Evolutionary conservation across 192 early-diverging fungal genomes (phyloP).

Genomic region (Coemansia sp.): DNA sequence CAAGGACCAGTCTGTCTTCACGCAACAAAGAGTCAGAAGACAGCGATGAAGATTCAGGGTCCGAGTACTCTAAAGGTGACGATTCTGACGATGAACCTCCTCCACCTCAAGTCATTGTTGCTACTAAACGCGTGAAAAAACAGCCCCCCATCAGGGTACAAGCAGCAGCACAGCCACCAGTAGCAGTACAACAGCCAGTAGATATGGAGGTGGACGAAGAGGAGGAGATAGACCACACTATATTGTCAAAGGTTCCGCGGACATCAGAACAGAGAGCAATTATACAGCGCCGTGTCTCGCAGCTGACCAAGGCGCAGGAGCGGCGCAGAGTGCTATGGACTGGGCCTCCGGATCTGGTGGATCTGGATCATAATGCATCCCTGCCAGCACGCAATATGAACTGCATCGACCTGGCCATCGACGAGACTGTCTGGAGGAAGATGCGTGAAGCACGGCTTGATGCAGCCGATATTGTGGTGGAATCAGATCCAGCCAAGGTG

Average conservation of each 20-base stretch:
- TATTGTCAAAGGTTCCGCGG: background rate
- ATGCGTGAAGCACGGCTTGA: conserved; percentile 15
- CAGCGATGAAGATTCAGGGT: background rate
- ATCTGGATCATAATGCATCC: background rate
- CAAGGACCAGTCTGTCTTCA: background rate
- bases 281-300: background rate
- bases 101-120: background rate
- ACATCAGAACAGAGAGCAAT: background rate
- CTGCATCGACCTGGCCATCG: conserved; percentile 32
- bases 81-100: background rate
- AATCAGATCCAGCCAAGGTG: background rate
- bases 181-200: background rate
- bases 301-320: background rate
- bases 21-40: background rate
- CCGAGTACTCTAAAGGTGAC: background rate
- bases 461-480: conserved; percentile 1
- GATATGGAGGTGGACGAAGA: background rate
- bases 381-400: conserved; percentile 6
- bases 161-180: background rate
- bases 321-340: background rate
- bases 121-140: background rate
- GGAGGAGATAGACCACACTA: background rate
- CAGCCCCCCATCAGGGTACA: too few species aligned
- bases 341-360: background rate
- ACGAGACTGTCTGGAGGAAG: conserved; percentile 18